Evolutionary conservation across 1,284 basidiomycete species (phyloP), one percentile per base, ranked within the genome.

Genomic region (Melanopsichium pennsylvanicum): DNA sequence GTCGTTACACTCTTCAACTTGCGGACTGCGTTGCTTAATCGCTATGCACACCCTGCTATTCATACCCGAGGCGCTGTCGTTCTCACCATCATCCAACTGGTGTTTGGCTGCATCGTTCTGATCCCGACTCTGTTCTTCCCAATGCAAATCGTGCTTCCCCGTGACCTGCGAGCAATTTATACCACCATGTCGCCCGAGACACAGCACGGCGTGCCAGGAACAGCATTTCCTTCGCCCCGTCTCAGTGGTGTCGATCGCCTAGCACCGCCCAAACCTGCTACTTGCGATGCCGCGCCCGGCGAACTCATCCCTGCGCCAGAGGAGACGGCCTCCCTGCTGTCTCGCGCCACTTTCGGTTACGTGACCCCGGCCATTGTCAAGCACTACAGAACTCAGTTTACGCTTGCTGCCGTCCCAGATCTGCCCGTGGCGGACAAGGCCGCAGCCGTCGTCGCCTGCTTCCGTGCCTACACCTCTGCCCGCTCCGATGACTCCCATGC

Each of bases 371-470:
- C 83, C 37, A 76, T 85, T 16, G 76, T 82, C 59, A 81, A 82
- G 55, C 82, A 84, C 64, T 84, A 82, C 70, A 75, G 72, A 34
- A 76, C 52, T 4, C 82, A 84, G 1, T 80, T 85, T 56, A 81
- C 79, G 8, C 67, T 84, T 32, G 70, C 79, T 11, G 81, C 84
- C 26, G 82, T 85, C 6, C 85, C 85, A 0, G 84, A 84, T 18
- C 75, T 86, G 2, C 76, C 84, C 7, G 83, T 85, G 25, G 84
- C 84, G 56, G 84, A 86, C 71, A 81, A 82, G 19, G 79, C 85
- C 0, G 83, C 85, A 1, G 63, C 72, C 7, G 73, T 77, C n/a
- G 74, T 78, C 16, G 69, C 78, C 35, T 60, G 54, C 31, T 78
- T 77, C 72, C 63, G 79, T 18, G 68, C 76, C n/a, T 52, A 59